These are phyloP conservation scores for Penicillium sp. DNA, from an alignment of 2,329 filamentous ascomycete species.

Conservation along the genomic window DNA sequence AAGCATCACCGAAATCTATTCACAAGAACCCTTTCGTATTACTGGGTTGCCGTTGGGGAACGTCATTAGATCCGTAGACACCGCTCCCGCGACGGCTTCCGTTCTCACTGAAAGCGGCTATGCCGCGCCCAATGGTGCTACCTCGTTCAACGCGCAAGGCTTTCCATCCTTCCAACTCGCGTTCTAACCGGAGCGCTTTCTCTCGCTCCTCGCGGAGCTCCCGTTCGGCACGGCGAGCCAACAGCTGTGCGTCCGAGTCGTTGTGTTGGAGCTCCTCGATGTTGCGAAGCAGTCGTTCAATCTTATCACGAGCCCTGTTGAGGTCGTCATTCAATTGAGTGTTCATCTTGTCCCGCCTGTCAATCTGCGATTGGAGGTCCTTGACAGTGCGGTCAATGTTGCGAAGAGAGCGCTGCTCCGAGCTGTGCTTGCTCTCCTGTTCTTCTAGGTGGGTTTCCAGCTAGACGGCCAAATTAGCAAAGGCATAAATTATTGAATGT, in stretches of 20 bases:
- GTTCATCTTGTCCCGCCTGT: constrained; percentile 87
- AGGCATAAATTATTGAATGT: not conserved
- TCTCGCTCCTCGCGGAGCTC: constrained; percentile 87
- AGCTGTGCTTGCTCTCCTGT: constrained; percentile 72
- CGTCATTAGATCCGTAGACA: constrained; percentile 45
- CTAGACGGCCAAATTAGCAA: constrained; percentile 46
- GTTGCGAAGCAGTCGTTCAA: constrained; percentile 79
- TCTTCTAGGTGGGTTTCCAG: constrained; percentile 83
- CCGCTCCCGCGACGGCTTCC: constrained; percentile 41
- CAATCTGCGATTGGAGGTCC: constrained; percentile 86
- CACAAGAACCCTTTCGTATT: constrained; percentile 75
- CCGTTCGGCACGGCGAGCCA: constrained; percentile 78
- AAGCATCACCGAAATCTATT: constrained; percentile 19
- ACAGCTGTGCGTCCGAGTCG: constrained; percentile 76
- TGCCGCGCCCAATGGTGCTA: constrained; percentile 31
- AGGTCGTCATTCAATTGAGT: constrained; percentile 77
- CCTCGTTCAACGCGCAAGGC: constrained; percentile 62
- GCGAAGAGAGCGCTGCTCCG: constrained; percentile 80
- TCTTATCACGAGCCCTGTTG: constrained; percentile 79
- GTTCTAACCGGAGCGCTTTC: constrained; percentile 73
- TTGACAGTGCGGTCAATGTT: constrained; percentile 93
- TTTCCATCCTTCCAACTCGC: constrained; percentile 82
- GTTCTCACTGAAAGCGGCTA: constrained; percentile 38
- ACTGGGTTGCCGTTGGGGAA: constrained; percentile 65
- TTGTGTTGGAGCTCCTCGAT: constrained; percentile 92